phyloP scores from a whole-genome alignment of 23 red algal genomes.

The Pyropia haitanensis region DNA sequence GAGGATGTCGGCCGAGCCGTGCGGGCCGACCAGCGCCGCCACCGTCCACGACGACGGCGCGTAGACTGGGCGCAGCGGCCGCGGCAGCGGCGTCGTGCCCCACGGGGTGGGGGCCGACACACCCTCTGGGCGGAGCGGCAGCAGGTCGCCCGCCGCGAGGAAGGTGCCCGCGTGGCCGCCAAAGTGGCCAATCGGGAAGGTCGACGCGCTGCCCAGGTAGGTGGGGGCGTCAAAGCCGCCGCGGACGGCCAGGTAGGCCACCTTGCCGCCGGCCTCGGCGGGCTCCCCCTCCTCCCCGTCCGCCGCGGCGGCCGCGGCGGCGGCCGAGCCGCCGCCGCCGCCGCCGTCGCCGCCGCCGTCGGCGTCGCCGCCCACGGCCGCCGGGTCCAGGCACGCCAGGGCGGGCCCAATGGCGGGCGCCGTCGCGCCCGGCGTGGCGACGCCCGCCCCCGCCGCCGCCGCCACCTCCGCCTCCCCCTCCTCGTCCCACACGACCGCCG shows the following conservation, averaged over 20 bases:
- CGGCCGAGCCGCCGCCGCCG: too few species aligned
- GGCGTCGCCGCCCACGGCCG: too few species aligned
- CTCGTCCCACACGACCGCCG: too few species aligned
- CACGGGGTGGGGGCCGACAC: background rate
- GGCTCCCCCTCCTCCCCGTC: background rate
- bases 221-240: slow-evolving; percentile 48
- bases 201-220: slow-evolving; percentile 49
- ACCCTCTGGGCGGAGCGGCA: slow-evolving; percentile 1
- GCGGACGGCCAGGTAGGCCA: slow-evolving; percentile 39
- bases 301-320: background rate
- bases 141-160: slow-evolving; percentile 39
- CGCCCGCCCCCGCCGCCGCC: too few species aligned
- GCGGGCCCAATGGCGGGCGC: too few species aligned
- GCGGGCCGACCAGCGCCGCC: slow-evolving; percentile 35
- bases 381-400: too few species aligned
- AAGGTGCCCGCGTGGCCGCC: slow-evolving; percentile 47
- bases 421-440: too few species aligned
- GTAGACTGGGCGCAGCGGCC: slow-evolving; percentile 23
- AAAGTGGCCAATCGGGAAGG: slow-evolving; percentile 55
- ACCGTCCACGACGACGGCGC: slow-evolving; percentile 11
- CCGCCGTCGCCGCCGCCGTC: too few species aligned
- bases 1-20: slow-evolving; percentile 49
- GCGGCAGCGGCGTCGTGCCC: background rate
- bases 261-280: slow-evolving; percentile 24
- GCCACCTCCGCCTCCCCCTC: too few species aligned